These are phyloP conservation scores for Colletotrichum shisoi DNA, from an alignment of 2,329 filamentous ascomycete genomes.

Conservation along the genomic window DNA sequence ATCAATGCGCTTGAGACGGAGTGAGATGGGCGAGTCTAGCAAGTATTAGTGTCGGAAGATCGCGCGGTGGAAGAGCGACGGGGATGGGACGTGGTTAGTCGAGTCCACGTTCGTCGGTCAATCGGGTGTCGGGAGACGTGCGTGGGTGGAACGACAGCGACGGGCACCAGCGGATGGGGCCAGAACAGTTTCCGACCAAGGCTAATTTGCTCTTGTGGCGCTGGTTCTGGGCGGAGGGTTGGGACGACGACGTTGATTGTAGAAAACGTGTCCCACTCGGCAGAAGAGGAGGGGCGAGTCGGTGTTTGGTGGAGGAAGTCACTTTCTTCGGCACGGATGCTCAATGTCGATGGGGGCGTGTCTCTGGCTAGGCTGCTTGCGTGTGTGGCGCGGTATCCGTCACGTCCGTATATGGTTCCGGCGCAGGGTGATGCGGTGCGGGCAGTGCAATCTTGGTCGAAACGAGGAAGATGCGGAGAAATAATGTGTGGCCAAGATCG, in stretches of 20 bases:
- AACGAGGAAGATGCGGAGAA: conserved; percentile 25
- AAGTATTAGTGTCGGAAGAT: background rate
- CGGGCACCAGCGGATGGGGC: conserved; percentile 25
- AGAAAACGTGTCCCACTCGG: conserved; percentile 18
- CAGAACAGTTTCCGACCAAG: conserved; percentile 11
- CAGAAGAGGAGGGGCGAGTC: conserved; percentile 8
- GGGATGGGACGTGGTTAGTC: conserved; percentile 29
- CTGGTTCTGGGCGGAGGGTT: background rate
- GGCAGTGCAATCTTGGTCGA: background rate
- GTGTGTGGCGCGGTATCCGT: background rate
- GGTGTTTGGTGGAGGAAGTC: conserved; percentile 18
- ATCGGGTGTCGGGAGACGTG: conserved; percentile 28
- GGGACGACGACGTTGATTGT: background rate
- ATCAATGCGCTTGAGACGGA: conserved; percentile 17
- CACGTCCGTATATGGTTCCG: background rate
- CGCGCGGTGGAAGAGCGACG: conserved; percentile 11
- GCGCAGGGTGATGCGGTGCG: background rate
- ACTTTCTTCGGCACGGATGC: background rate
- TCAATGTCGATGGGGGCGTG: background rate
- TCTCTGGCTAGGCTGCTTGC: conserved; percentile 2
- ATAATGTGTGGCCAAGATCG: conserved; percentile 18
- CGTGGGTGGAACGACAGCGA: conserved; percentile 30
- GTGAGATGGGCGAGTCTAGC: conserved; percentile 19
- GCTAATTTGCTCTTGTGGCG: background rate
- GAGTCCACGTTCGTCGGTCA: conserved; percentile 22